Conservation (phyloP, 1,284 basidiomycete species). For the Heterobasidion parviporum region DNA sequence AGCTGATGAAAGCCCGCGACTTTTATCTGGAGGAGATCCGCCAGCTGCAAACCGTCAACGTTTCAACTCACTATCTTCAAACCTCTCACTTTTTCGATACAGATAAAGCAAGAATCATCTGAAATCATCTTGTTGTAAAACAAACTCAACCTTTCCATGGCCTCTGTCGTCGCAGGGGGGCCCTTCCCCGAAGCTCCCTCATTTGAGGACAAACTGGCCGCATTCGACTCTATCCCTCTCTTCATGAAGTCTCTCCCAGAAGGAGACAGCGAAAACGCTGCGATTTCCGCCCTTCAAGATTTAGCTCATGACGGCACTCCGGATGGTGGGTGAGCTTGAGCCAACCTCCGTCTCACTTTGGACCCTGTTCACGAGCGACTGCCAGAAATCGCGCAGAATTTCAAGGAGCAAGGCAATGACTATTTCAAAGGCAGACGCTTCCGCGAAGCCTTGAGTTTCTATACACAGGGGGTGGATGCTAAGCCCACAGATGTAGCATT, state of each 20-base stretch:
- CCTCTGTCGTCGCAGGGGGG: not conserved
- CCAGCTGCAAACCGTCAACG: too few relatives aligned
- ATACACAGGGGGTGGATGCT: slow-evolving; percentile 84
- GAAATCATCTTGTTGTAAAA: too few relatives aligned
- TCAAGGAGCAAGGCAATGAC: slow-evolving; percentile 94
- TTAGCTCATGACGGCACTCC: slow-evolving; percentile 87
- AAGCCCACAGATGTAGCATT: slow-evolving; percentile 60
- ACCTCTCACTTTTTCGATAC: too few relatives aligned
- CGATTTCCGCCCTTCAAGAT: slow-evolving; percentile 80
- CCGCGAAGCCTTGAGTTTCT: slow-evolving; percentile 85
- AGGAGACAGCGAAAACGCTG: slow-evolving; percentile 43
- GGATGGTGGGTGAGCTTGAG: slow-evolving; percentile 62
- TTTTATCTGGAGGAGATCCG: too few relatives aligned
- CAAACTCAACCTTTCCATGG: not conserved
- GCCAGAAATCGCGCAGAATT: slow-evolving; percentile 83
- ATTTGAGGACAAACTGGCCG: slow-evolving; percentile 37
- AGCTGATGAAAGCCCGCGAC: not conserved
- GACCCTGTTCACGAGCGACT: not conserved
- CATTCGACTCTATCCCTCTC: slow-evolving; percentile 62
- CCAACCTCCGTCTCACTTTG: not conserved
- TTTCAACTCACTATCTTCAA: too few relatives aligned
- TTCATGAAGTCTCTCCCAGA: slow-evolving; percentile 90
- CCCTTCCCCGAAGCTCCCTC: not conserved
- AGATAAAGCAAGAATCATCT: too few relatives aligned
- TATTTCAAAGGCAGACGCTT: slow-evolving; percentile 85